Percentiles rank a stretch among this genome's conserved stretches.
Conservation (phyloP, 2,329 filamentous ascomycete species). For the Aschersonia sp. region DNA sequence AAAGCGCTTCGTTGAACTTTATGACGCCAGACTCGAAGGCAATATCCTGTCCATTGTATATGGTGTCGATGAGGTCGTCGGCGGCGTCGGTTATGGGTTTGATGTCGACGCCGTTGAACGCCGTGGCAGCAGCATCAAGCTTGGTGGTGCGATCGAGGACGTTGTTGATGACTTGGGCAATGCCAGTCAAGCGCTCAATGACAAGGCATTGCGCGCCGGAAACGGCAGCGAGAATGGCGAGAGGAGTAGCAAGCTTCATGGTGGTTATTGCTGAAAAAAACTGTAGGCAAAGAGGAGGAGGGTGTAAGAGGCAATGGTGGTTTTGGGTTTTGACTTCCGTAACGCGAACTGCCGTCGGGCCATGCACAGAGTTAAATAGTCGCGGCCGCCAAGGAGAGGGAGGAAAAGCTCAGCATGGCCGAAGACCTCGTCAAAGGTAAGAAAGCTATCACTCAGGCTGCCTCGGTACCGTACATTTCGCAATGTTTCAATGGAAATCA, state of each 20-base stretch:
- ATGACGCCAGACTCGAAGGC: not conserved
- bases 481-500: not conserved
- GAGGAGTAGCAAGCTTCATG: constrained; percentile 1
- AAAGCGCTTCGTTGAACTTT: rapidly evolving
- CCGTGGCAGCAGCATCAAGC: not conserved
- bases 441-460: not conserved
- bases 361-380: not conserved
- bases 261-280: not conserved
- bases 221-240: constrained; percentile 1
- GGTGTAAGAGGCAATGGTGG: not conserved
- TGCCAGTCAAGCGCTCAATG: not conserved
- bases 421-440: not conserved
- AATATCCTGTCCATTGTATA: not conserved
- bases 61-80: not conserved
- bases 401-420: not conserved
- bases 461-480: not conserved
- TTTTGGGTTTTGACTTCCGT: not conserved
- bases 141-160: not conserved
- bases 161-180: not conserved
- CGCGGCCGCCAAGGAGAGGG: not conserved
- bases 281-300: not conserved
- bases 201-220: not conserved
- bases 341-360: not conserved
- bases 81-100: not conserved
- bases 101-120: not conserved